Evolutionary conservation across 768 basidiomycete species (phyloP), one percentile per base, ranked within the genome.

Genomic region (Crassisporium funariophilum): DNA sequence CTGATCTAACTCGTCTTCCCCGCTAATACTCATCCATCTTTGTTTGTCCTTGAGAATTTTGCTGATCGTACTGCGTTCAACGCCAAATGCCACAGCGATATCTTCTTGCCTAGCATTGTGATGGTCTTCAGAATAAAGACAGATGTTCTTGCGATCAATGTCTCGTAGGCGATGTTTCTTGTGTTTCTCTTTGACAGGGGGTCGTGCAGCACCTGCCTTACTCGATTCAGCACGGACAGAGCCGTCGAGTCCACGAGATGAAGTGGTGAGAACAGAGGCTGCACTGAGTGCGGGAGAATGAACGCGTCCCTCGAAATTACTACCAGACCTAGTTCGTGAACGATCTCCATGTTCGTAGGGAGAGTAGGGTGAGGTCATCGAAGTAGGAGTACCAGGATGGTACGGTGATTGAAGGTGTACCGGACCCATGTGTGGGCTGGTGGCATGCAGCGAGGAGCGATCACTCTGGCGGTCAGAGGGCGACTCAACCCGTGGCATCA

Each of bases 51-150:
- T 93, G 54, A 94, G 75, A 52, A 92, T 93, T 70, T 95, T 94
- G 68, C 87, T 89, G 65, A 95, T 86, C n/a, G 92, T 95, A 69
- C 90, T 93, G 42, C 92, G 83, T 60, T 95, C 92, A 49, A 93
- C 86, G 40, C 81, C 79, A 62, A 86, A 94, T 23, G 71, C 68
- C 9, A 72, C 71, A 4, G 86, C 92, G 56, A 95, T 91, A 60
- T 91, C 88, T 59, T 93, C 90, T 64, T 95, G 92, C 48, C 87
- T 80, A 15, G 80, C 74, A 42, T 79, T 78, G 0, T 86, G 87
- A 58, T 89, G 71, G 3, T 81, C 68, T 42, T 74, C 67, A 49
- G 83, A 80, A 62, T 81, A 86, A 10, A 74, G 45, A 57, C 91
- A 93, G 46, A 95, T 92, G 12, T 75, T 72, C 60, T 83, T 86